These are phyloP conservation scores for Hymenoscyphus scutula DNA, from an alignment of 2,329 filamentous ascomycete genomes.

Conservation along the genomic window DNA sequence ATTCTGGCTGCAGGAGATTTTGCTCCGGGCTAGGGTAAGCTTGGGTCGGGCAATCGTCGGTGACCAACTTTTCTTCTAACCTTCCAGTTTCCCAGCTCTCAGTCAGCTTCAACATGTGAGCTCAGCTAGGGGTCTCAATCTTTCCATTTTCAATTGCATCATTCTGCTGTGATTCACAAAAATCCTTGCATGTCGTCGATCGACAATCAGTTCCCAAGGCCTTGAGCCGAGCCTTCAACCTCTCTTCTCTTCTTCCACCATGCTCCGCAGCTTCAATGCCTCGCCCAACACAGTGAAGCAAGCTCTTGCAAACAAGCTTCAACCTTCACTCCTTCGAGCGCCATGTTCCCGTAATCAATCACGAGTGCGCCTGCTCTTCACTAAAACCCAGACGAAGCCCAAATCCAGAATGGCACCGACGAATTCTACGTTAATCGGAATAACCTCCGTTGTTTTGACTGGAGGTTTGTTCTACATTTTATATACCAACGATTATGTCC, in stretches of 20 bases:
- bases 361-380: background rate
- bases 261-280: background rate
- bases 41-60: background rate
- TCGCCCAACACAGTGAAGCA: background rate
- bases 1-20: background rate
- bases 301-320: background rate
- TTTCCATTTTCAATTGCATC: background rate
- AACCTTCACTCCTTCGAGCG: background rate
- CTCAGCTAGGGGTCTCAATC: no score
- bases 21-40: background rate
- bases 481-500: conserved; percentile 33
- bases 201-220: background rate
- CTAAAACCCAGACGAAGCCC: conserved; percentile 14
- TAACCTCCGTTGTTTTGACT: conserved; percentile 29
- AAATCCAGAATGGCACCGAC: conserved; percentile 25
- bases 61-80: background rate
- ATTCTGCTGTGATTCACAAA: background rate
- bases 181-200: background rate
- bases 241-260: background rate
- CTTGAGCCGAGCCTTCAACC: background rate
- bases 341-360: background rate
- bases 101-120: no score
- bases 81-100: background rate
- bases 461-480: conserved; percentile 33
- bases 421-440: conserved; percentile 22